phyloP scores from a whole-genome alignment of 2,329 filamentous ascomycete species.

The Lachnellula hyalina region DNA sequence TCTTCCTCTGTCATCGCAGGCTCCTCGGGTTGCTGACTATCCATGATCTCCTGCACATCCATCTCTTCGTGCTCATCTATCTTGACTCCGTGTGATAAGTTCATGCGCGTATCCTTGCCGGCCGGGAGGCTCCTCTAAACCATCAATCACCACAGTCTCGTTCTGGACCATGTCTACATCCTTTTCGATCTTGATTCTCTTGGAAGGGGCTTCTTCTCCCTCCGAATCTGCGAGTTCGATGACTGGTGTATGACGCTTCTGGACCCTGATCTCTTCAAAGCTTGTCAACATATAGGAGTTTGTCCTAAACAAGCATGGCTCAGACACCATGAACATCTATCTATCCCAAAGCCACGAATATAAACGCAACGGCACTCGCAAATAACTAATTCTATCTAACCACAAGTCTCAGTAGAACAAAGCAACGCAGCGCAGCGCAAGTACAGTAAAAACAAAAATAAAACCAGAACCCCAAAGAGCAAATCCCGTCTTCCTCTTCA shows the following conservation, averaged over 20 bases:
- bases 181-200: not conserved
- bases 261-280: not conserved
- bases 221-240: conserved; percentile 1
- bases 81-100: not conserved
- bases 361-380: no score
- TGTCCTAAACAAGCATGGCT: no score
- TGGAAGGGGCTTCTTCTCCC: not conserved
- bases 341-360: no score
- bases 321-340: no score
- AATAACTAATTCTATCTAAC: no score
- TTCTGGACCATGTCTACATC: not conserved
- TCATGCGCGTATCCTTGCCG: not conserved
- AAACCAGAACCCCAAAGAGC: no score
- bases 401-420: no score
- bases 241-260: not conserved
- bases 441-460: no score
- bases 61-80: not conserved
- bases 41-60: not conserved
- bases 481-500: no score
- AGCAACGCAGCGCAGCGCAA: no score
- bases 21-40: not conserved
- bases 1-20: not conserved
- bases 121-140: not conserved
- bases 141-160: not conserved
- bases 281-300: no score